phyloP scores from a whole-genome alignment of 2,329 filamentous ascomycete genomes.

The Hypocreales sp. region DNA sequence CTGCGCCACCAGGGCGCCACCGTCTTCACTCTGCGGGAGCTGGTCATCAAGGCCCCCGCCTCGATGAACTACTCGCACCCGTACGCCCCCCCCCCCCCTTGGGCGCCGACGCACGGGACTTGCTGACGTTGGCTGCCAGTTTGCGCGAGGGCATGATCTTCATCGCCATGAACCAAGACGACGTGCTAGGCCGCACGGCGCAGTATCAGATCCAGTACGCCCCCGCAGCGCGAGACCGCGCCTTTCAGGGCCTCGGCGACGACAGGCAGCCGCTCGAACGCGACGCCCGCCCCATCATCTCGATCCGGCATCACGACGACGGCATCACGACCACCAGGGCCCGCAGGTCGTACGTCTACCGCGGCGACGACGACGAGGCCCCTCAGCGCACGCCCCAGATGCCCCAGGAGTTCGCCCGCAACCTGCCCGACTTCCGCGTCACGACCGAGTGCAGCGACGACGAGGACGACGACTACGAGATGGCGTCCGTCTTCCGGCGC shows the following conservation, averaged over 20 bases:
- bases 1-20: conserved; percentile 67
- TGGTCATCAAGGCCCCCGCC: conserved; percentile 76
- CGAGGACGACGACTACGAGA: conserved; percentile 26
- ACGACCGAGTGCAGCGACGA: conserved; percentile 47
- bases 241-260: conserved; percentile 6
- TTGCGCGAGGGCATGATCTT: conserved; percentile 89
- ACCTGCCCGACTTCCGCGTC: conserved; percentile 34
- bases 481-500: conserved; percentile 16
- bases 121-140: conserved; percentile 25
- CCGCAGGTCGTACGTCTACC: conserved; percentile 28
- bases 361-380: conserved; percentile 21
- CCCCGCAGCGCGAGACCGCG: conserved; percentile 7
- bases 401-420: conserved; percentile 35
- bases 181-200: conserved; percentile 56
- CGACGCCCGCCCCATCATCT: conserved; percentile 24
- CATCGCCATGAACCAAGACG: conserved; percentile 69
- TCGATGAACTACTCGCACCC: conserved; percentile 65
- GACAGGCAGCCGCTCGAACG: conserved; percentile 4
- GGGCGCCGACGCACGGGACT: not conserved
- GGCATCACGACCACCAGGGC: conserved; percentile 31
- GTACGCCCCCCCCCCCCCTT: conserved; percentile 35
- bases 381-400: conserved; percentile 36
- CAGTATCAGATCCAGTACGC: conserved; percentile 60
- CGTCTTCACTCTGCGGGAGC: conserved; percentile 68
- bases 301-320: conserved; percentile 35